Percentiles rank a stretch among this genome's conserved stretches.
Conservation (phyloP, 2,329 filamentous ascomycete genomes). For the Ceratocystis smalleyi region DNA sequence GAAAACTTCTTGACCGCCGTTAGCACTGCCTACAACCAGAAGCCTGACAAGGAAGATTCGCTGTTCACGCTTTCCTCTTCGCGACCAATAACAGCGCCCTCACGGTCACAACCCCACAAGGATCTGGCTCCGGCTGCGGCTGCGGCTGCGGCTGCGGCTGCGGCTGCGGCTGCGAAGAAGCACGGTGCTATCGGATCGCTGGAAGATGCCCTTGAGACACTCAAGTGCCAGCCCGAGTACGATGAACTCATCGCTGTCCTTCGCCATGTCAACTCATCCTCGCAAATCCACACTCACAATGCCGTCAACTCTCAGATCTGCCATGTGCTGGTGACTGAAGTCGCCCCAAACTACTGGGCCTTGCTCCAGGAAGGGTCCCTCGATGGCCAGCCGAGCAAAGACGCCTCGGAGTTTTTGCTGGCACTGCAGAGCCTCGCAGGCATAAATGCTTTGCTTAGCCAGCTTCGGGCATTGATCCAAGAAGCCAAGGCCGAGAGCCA, state of each 20-base stretch:
- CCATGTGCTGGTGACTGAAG: conserved; percentile 56
- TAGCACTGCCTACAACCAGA: conserved; percentile 35
- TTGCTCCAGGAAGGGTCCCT: conserved; percentile 35
- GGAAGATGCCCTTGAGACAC: conserved; percentile 41
- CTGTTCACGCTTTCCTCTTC: conserved; percentile 23
- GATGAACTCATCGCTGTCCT: conserved; percentile 39
- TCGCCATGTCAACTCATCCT: conserved; percentile 30
- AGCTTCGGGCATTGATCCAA: conserved; percentile 46
- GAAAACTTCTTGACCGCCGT: conserved; percentile 40
- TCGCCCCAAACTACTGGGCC: conserved; percentile 70
- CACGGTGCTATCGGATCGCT: conserved; percentile 20
- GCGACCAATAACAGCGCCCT: neutral
- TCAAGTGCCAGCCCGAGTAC: conserved; percentile 48
- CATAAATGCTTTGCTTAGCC: conserved; percentile 59
- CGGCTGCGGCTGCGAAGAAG: neutral
- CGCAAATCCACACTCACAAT: neutral
- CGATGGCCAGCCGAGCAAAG: conserved; percentile 20
- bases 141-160: too few species aligned
- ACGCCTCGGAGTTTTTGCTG: conserved; percentile 38
- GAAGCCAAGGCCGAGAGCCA: conserved; percentile 30
- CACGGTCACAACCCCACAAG: neutral
- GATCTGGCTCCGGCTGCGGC: neutral
- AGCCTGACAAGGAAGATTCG: conserved; percentile 22
- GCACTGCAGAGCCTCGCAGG: conserved; percentile 62
- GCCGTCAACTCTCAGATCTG: conserved; percentile 41